Base-by-base conservation (phyloP, 495 filamentous ascomycete genomes). In the Echria macrotheca region DNA sequence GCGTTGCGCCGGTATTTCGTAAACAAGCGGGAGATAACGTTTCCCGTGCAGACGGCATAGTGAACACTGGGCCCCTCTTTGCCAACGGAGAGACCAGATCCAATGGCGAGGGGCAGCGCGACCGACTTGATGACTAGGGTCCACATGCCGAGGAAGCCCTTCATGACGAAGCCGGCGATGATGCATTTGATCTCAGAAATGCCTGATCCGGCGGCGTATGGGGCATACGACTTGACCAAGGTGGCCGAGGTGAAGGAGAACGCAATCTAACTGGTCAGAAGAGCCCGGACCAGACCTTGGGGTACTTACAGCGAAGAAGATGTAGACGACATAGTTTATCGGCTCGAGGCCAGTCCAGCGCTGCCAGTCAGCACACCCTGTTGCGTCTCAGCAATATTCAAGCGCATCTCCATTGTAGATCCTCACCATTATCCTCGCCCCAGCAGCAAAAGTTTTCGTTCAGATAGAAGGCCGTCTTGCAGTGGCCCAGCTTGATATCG, bases 181-280 rank as follows among this genome's bases (percentile, higher is more conserved):
- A 98, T 98, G 68, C 93, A 97, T 69, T 98, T 98, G 70, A 98
- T 98, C 71, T 98, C 93, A 21, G 91, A 96, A 48, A 98, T 98
- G 39, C 93, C 93, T 18, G 91, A 96, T 23, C 93, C 93, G 24
- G 93, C 94, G 10, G 93, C 94, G 65, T 98, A 98, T 11, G 93
- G 94, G 9, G 93, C 90, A 67, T 94, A 97, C 1, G 83, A 83
- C 64, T 90, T 95, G 63, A 98, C 93, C 12, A 98, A 74, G 29
- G 75, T 81, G 2, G 90, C 94, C 1, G 90, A 81, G 9, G 84
- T 85, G 24, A 86, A 83, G 38, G 91, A 84, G 63, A 98, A 94
- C 4, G 88, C 53, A 1, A 85, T 79, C 87, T 91, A 25, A 12
- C 29, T 11, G 11, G 28, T 63, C 52, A 65, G 61, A 37, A 6